Evolutionary conservation across 306 rosid genomes (phyloP), one percentile per base, ranked within the genome.

Genomic region (Boehmeria nivea): DNA sequence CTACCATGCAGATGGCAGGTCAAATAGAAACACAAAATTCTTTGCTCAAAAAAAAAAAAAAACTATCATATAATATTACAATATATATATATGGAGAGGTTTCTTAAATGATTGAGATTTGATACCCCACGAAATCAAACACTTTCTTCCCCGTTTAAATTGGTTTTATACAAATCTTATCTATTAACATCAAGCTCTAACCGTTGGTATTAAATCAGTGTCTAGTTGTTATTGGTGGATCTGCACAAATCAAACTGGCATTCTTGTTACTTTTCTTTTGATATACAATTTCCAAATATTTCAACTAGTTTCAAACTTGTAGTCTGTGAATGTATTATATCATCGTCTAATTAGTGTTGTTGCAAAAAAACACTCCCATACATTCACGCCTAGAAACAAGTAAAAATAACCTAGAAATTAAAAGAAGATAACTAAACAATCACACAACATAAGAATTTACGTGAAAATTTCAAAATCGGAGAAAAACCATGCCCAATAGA

Each of bases 71-170:
- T 6, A 12, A 54, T 33, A 54, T 10, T 11, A 4, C 0, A 27
- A 17, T n/a, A 51, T 51, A 18, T 11, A 10, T 12, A 33, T 67
- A 51, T 44, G 18, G 27, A 49, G 10, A n/a, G 51, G 72, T 81
- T 85, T 74, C 95, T 89, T 78, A 69, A 74, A 81, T 69, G 78
- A 70, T 74, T 81, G 76, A 81, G 76, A 80, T 78, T 85, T 74
- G 72, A 80, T 74, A 78, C 77, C 84, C 86, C 86, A 88, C 83
- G 81, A 82, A 84, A 85, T 68, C 72, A 67, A 73, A 69, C 46
- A 61, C 76, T 53, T 67, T 6, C 28, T 57, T 80, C 67, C 67
- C 73, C 63, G 64, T 65, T 72, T 33, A 67, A 72, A 65, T 55
- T 58, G 26, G 58, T 23, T 52, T 52, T 48, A 43, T 6, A 53